A percentile compares a stretch with the other conserved stretches of the same genome.
Conservation (phyloP, 1,284 basidiomycete genomes). For the Rhodotorula sp. region DNA sequence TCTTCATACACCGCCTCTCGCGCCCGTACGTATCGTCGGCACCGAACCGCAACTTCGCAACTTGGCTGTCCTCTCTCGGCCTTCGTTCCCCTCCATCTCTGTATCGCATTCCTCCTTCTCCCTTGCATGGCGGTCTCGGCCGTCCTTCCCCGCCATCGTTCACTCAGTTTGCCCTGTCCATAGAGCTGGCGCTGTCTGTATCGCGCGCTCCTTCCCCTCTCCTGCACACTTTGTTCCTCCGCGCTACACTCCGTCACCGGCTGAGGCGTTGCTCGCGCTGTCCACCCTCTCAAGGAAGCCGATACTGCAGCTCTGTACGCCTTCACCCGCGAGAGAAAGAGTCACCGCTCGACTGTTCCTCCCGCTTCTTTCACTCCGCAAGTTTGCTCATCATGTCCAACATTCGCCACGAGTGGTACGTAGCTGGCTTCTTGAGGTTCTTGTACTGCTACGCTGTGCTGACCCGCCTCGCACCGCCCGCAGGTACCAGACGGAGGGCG, state of each 20-base stretch:
- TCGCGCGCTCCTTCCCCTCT: not conserved
- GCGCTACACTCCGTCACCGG: not conserved
- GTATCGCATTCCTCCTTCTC: not conserved
- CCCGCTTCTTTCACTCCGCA: not conserved
- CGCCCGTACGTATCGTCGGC: not conserved
- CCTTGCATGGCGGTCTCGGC: not conserved
- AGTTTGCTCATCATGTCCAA: conserved; percentile 12
- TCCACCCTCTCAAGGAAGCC: too few species aligned
- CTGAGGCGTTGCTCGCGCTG: too few species aligned
- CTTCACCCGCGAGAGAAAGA: not conserved
- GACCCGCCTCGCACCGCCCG: not conserved
- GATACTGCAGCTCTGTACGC: not conserved
- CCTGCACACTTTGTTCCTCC: not conserved
- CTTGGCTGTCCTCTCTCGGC: not conserved
- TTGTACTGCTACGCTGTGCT: not conserved
- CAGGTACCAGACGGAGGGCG: conserved; percentile 43
- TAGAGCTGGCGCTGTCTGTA: not conserved
- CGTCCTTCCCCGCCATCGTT: not conserved
- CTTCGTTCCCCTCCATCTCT: not conserved
- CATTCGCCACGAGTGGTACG: conserved; percentile 41
- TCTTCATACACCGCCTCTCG: not conserved
- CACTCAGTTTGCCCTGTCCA: not conserved
- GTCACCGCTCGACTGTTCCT: not conserved
- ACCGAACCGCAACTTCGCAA: not conserved
- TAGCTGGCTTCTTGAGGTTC: too few species aligned